These are phyloP conservation scores for Magnusiomyces fungicola DNA, from an alignment of 1,139 yeast genomes.

Conservation along the genomic window DNA sequence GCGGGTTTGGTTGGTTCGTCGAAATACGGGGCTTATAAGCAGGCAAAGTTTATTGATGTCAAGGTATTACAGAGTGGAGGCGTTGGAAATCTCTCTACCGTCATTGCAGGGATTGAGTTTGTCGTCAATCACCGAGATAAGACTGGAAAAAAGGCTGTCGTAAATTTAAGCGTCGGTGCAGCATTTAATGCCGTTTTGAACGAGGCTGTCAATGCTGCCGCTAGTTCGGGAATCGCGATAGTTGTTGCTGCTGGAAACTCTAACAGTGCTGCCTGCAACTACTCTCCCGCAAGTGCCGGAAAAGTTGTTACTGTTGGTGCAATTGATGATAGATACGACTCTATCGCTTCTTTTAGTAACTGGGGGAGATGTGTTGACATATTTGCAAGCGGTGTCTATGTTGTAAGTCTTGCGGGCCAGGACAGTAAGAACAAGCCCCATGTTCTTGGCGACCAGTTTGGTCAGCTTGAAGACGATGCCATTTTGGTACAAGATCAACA, in stretches of 20 bases:
- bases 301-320: slow-evolving; percentile 85
- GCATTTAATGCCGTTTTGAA: slow-evolving; percentile 57
- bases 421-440: no score
- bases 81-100: slow-evolving; percentile 53
- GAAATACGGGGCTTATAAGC: slow-evolving; percentile 74
- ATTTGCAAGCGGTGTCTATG: slow-evolving; percentile 74
- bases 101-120: slow-evolving; percentile 69
- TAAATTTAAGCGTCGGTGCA: slow-evolving; percentile 76
- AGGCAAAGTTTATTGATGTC: slow-evolving; percentile 56
- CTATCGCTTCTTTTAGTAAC: slow-evolving; percentile 70
- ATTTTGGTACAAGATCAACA: no score
- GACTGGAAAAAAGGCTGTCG: slow-evolving; percentile 51
- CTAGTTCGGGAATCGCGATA: slow-evolving; percentile 60
- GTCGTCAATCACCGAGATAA: slow-evolving; percentile 54
- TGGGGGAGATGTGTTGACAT: slow-evolving; percentile 88
- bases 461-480: neutral
- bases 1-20: slow-evolving; percentile 80
- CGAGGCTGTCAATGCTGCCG: slow-evolving; percentile 68
- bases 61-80: slow-evolving; percentile 64
- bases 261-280: slow-evolving; percentile 66
- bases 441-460: slow-evolving; percentile 7
- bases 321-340: slow-evolving; percentile 64
- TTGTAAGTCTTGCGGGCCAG: slow-evolving; percentile 31
- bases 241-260: slow-evolving; percentile 91
- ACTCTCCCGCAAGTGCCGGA: slow-evolving; percentile 73